Conservation (phyloP, 2,329 filamentous ascomycete species). For the Alternaria gaisen region DNA sequence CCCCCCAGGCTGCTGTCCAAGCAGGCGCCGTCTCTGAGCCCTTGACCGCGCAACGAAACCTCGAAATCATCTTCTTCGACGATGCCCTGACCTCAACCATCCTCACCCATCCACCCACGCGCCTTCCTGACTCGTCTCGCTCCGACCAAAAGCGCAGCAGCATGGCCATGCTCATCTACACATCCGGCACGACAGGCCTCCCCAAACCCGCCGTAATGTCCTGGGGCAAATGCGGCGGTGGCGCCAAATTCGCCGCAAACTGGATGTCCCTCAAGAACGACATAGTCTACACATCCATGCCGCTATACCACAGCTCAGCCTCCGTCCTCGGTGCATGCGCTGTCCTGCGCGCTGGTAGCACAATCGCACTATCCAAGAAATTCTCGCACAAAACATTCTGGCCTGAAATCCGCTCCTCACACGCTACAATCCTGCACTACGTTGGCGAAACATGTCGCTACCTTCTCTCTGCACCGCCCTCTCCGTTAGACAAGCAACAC, state of each 20-base stretch:
- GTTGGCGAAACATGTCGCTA: slow-evolving; percentile 53
- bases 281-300: slow-evolving; percentile 51
- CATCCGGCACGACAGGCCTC: slow-evolving; percentile 50
- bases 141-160: slow-evolving; percentile 31
- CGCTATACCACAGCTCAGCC: slow-evolving; percentile 49
- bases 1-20: slow-evolving; percentile 16
- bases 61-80: slow-evolving; percentile 47
- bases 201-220: slow-evolving; percentile 48
- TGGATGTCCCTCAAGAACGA: slow-evolving; percentile 43
- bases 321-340: slow-evolving; percentile 42
- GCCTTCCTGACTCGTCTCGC: slow-evolving; percentile 41
- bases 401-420: slow-evolving; percentile 47
- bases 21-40: slow-evolving; percentile 19
- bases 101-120: slow-evolving; percentile 37
- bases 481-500: slow-evolving; percentile 43
- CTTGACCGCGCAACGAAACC: slow-evolving; percentile 22
- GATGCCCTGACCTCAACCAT: slow-evolving; percentile 39
- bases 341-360: slow-evolving; percentile 37
- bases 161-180: slow-evolving; percentile 53
- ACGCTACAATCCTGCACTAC: slow-evolving; percentile 52
- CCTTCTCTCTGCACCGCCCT: slow-evolving; percentile 46
- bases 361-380: slow-evolving; percentile 40
- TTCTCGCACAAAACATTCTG: slow-evolving; percentile 53
- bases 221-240: slow-evolving; percentile 37
- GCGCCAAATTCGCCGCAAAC: slow-evolving; percentile 25